A percentile compares a stretch with the other conserved stretches of the same genome.
Evolutionary conservation across 495 filamentous ascomycete species (phyloP).

Genomic region (Trichoderma reesei): DNA sequence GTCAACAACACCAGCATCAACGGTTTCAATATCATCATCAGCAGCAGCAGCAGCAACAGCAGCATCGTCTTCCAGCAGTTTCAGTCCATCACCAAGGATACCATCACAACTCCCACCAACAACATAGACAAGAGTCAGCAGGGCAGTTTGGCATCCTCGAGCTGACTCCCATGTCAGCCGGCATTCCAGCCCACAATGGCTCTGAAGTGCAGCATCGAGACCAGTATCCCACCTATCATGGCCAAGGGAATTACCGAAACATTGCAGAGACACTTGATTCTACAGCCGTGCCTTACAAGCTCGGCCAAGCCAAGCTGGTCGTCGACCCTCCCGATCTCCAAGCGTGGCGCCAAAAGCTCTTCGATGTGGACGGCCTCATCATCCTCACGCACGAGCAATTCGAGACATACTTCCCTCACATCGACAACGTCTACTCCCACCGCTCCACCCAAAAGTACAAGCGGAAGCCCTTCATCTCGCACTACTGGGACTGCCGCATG

Average conservation of each 20-base stretch:
- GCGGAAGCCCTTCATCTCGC: constrained; percentile 69
- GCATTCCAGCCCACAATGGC: background rate
- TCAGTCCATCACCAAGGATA: constrained; percentile 11
- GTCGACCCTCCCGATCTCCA: constrained; percentile 59
- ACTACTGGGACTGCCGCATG: constrained; percentile 86
- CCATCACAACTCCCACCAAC: constrained; percentile 16
- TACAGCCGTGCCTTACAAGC: constrained; percentile 40
- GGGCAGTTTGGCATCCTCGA: constrained; percentile 40
- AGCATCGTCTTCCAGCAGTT: constrained; percentile 7
- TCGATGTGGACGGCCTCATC: constrained; percentile 66
- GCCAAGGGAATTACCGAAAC: constrained; percentile 9
- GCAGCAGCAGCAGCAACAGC: constrained; percentile 11
- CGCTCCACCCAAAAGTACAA: constrained; percentile 82
- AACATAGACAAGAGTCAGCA: constrained; percentile 13
- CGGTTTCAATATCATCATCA: constrained; percentile 16
- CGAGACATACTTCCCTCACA: constrained; percentile 79
- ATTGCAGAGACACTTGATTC: constrained; percentile 20
- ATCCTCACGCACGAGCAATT: constrained; percentile 75
- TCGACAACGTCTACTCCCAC: constrained; percentile 90
- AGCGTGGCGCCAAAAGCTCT: constrained; percentile 65
- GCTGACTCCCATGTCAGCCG: constrained; percentile 22
- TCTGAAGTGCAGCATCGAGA: constrained; percentile 17
- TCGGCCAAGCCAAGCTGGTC: constrained; percentile 44
- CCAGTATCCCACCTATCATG: constrained; percentile 16
- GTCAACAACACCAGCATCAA: background rate